Base-by-base conservation (phyloP, 768 basidiomycete genomes). In the Tylopilus balloui region DNA sequence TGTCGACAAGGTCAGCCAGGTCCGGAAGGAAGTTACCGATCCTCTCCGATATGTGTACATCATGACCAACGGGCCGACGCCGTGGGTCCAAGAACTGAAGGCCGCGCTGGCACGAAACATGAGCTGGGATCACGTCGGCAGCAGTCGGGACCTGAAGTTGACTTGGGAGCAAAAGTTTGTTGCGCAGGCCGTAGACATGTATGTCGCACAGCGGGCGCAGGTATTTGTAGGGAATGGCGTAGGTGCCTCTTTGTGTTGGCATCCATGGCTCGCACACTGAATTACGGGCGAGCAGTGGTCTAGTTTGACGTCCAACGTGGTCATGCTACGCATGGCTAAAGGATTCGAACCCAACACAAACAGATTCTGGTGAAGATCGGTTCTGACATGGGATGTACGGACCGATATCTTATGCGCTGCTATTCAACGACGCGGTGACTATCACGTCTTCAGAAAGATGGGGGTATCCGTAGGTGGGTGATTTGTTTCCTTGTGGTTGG, bases 141-240 rank as follows among this genome's bases (percentile, higher is more conserved):
- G 70, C 41, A 75, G 71, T 45, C 59, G 69, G 28, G 78, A 80
- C 42, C 47, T 81, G 46, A 45, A 55, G n/a, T 28, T 78, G 6
- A 71, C 64, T 6, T 61, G 60, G 60, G 73, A 77, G 53, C 69
- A 81, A 55, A 63, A 64, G 47, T 73, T 69, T 43, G 69, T 76
- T 34, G 64, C 66, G 8, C 74, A 78, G 54, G 71, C 69, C 36
- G 47, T 79, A 45, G 79, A 80, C 55, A 80, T 81, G 77, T 68
- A 70, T 42, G 65, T 80, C 28, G 77, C 72, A 19, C 63, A 71
- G 47, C 63, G 68, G 40, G 76, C 78, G 11, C 72, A 78, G 48
- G 69, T 73, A 17, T 74, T 81, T 48, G 63, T 81, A 29, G 80
- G 78, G 1, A 80, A 80, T 43, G 80, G 79, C 56, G 77, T 78